phyloP scores from a whole-genome alignment of 1,139 yeast species.

The Scheffersomyces parashehatae region DNA sequence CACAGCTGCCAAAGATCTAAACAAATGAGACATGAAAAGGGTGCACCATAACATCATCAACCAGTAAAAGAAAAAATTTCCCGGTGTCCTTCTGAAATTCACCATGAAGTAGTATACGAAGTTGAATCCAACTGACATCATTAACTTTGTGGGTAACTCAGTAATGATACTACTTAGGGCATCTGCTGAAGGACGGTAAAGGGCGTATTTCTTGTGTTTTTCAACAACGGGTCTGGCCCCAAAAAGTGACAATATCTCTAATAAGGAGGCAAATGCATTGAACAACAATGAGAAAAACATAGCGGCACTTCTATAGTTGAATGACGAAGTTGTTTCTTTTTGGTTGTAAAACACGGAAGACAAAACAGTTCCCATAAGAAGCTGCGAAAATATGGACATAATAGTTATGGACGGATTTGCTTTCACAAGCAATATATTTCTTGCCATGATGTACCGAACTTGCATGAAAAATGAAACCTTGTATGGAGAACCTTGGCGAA shows the following conservation, averaged over 20 bases:
- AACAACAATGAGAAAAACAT: conserved; percentile 58
- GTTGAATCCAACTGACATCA: conserved; percentile 45
- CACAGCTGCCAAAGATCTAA: conserved; percentile 60
- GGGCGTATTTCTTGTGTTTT: conserved; percentile 62
- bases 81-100: conserved; percentile 56
- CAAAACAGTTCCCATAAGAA: conserved; percentile 33
- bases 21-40: conserved; percentile 56
- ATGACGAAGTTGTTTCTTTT: conserved; percentile 48
- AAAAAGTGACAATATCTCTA: conserved; percentile 58
- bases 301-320: conserved; percentile 58
- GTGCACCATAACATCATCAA: conserved; percentile 44
- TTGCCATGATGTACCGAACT: conserved; percentile 25
- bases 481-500: conserved; percentile 28
- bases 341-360: conserved; percentile 57
- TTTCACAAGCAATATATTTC: conserved; percentile 28
- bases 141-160: conserved; percentile 56
- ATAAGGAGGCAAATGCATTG: conserved; percentile 57
- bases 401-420: conserved; percentile 33
- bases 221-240: conserved; percentile 60
- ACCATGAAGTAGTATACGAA: conserved; percentile 60
- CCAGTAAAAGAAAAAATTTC: conserved; percentile 59
- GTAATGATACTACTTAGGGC: conserved; percentile 59
- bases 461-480: conserved; percentile 38
- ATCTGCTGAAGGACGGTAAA: conserved; percentile 70
- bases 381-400: conserved; percentile 26